Evolutionary conservation across 768 basidiomycete genomes (phyloP), one percentile per base, ranked within the genome.

Genomic region (Jaapia argillacea): DNA sequence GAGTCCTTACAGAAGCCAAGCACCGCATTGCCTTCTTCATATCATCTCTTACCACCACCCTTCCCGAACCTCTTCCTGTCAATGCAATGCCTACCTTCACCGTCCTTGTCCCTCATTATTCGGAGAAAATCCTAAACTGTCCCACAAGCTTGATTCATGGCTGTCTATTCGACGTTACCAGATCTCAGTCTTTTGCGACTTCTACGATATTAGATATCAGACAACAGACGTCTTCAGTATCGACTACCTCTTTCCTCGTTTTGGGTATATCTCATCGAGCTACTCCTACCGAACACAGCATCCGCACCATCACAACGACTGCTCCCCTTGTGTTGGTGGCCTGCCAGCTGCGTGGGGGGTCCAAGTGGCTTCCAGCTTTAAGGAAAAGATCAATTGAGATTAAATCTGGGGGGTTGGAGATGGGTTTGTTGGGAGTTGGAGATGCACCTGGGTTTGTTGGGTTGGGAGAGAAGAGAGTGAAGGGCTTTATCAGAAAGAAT

Each of bases 71-170:
- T 10, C 76, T 98, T 36, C 89, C 93, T 12, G 84, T 99, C 44
- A 93, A 98, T 57, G 87, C 93, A 16, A 98, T 99, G 96, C 96
- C 96, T 6, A 98, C 94, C 0, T 99, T 97, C 67, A 99, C 96
- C n/a, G 96, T 99, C 45, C 79, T 99, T 28, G 89, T 94, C 1
- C 96, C 96, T 7, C 96, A 99, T 66, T 99, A 99, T 62, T 96
- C 92, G 10, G 96, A 99, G 63, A 99, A 98, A 74, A 98, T 99
- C 55, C 61, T 99, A n/a, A n/a, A n/a, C 72, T 0, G 66, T 71
- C 2, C 57, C 65, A 0, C 47, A 64, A 1, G 60, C 71, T 4
- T 51, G 53, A 6, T 79, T 70, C 50, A 67, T 68, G 27, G 85
- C 85, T 4, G 67, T 70, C 4, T 79, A 75, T 45, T 81, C 83